phyloP scores from a whole-genome alignment of 2,329 filamentous ascomycete genomes.

The Ploettnerulaceae sp. region DNA sequence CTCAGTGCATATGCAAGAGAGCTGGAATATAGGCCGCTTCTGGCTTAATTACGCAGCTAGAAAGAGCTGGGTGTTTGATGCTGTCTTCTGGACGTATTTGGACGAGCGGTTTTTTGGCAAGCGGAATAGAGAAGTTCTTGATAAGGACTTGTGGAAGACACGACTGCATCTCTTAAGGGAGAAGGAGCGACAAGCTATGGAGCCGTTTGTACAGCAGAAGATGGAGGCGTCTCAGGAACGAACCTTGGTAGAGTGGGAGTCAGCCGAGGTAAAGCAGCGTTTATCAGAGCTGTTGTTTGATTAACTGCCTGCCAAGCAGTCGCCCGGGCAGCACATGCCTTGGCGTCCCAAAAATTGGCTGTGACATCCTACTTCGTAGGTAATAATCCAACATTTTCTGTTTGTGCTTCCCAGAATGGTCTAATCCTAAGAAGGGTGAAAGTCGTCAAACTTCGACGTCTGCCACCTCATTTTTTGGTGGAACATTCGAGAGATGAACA shows the following conservation, averaged over 20 bases:
- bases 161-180: not conserved
- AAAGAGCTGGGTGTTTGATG: not conserved
- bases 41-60: constrained; percentile 24
- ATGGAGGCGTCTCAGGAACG: not conserved
- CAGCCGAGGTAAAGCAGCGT: not conserved
- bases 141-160: not conserved
- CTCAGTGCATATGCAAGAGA: constrained; percentile 36
- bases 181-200: not conserved
- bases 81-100: not conserved
- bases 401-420: not conserved
- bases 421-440: not conserved
- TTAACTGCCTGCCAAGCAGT: too few species aligned
- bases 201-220: not conserved
- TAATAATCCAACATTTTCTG: not conserved
- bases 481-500: not conserved
- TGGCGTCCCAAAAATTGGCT: too few species aligned
- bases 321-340: too few species aligned
- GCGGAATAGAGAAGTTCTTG: not conserved
- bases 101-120: not conserved
- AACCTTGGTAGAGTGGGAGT: not conserved
- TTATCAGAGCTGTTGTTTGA: not conserved
- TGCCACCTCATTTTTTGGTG: not conserved
- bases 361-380: not conserved
- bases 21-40: constrained; percentile 35
- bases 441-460: not conserved